Evolutionary conservation across 495 filamentous ascomycete genomes (phyloP).

Genomic region (Penicillium roqueforti): DNA sequence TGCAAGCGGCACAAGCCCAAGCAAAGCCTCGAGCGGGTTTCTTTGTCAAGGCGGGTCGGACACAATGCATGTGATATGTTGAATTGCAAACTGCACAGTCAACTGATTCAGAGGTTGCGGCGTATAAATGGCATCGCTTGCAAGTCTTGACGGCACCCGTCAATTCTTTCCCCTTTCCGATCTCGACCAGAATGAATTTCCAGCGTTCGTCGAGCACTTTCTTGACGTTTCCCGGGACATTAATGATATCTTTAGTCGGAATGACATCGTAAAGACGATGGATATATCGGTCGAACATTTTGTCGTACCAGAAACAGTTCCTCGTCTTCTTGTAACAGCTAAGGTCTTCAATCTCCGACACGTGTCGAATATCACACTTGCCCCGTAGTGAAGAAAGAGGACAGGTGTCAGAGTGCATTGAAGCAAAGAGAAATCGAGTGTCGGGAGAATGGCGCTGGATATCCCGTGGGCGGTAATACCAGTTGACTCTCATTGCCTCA

Average conservation of each 20-base stretch:
- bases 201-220: constrained; percentile 92
- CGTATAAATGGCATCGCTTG: constrained; percentile 85
- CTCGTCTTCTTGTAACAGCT: constrained; percentile 77
- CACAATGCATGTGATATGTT: constrained; percentile 98
- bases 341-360: constrained; percentile 76
- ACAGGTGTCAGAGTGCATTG: constrained; percentile 97
- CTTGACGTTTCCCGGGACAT: constrained; percentile 90
- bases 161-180: constrained; percentile 86
- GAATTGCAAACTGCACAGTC: constrained; percentile 92
- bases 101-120: constrained; percentile 92
- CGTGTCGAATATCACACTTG: constrained; percentile 84
- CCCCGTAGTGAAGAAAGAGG: constrained; percentile 88
- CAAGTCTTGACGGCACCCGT: constrained; percentile 95
- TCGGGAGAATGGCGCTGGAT: constrained; percentile 89
- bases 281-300: constrained; percentile 96
- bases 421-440: constrained; percentile 83
- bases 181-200: constrained; percentile 91
- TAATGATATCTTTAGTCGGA: constrained; percentile 86
- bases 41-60: constrained; percentile 85
- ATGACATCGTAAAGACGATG: constrained; percentile 97
- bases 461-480: constrained; percentile 96
- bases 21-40: constrained; percentile 98
- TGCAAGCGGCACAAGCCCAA: constrained; percentile 96
- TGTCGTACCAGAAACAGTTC: constrained; percentile 94
- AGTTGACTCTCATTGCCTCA: constrained; percentile 89